Base-by-base conservation (phyloP, 257 asterid genomes). In the Salvia rosmarinus region DNA sequence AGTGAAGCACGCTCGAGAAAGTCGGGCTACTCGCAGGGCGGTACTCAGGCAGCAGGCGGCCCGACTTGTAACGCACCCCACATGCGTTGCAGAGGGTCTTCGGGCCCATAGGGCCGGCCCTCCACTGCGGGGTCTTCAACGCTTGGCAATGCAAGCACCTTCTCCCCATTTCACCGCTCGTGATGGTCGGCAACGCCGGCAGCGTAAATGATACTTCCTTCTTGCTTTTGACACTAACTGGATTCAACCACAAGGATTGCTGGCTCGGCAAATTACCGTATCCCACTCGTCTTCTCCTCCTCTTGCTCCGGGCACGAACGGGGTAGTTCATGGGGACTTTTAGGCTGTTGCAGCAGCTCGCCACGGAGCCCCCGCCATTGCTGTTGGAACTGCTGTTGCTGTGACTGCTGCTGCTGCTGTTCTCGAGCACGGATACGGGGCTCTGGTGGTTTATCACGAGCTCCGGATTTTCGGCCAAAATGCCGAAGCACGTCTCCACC, bases 121-220 rank as follows among this genome's bases (percentile, higher is more conserved):
- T 66, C 98, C 98, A 92, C 71, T 90, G 97, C 0, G 98, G 98
- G 1, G 98, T 92, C 83, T 88, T 85, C 58, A 88, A 97, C 0
- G 91, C 78, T 17, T 87, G 89, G 77, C 98, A 92, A 64, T 92
- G 98, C 76, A 80, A 54, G 78, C 98, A 90, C 82, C 82, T 81
- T 77, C 98, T 83, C 34, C 96, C 95, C 68, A 85, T 70, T 12
- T 78, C 57, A 0, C 14, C 25, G 1, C n/a, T 78, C 0, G 59
- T n/a, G 7, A 34, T 51, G 51, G 39, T 4, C 4, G 85, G 82
- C 57, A 67, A 34, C 1, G 80, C 68, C 0, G 82, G 80, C 77
- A 79, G 51, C 10, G 75, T 60, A 11, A 60, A 28, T 1, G 75
- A 70, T 9, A 30, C n/a, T 17, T 67, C 84, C 23, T 76, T 79